Evolutionary conservation across 2,329 filamentous ascomycete species (phyloP).

Genomic region (Arthrobotrys iridis): DNA sequence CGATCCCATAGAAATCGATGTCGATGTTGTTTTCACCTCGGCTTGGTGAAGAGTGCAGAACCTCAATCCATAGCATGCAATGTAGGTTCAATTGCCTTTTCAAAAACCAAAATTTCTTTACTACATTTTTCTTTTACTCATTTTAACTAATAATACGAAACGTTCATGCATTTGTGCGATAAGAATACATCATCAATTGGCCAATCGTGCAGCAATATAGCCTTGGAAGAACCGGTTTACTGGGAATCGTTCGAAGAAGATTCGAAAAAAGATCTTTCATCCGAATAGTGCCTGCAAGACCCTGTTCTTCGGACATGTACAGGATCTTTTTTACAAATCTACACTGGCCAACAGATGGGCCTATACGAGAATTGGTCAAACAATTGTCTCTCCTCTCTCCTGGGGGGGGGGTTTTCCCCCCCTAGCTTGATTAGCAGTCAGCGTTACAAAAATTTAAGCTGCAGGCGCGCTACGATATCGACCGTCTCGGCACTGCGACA

Average conservation of each 20-base stretch:
- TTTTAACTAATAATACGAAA: conserved; percentile 48
- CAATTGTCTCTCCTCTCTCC: too few species aligned
- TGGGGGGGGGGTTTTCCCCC: too few species aligned
- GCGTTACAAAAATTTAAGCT: conserved; percentile 27
- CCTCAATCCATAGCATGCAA: not conserved
- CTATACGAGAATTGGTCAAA: conserved; percentile 13
- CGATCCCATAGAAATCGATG: too few species aligned
- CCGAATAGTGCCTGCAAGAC: conserved; percentile 37
- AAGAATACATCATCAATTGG: conserved; percentile 42
- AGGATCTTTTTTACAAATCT: not conserved
- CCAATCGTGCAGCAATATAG: conserved; percentile 22
- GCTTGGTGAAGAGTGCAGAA: not conserved
- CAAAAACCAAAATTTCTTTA: not conserved
- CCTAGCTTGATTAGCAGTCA: conserved; percentile 5
- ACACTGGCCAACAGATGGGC: conserved; percentile 23
- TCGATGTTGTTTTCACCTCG: not conserved
- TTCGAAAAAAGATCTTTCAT: conserved; percentile 29
- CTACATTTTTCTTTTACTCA: conserved; percentile 45
- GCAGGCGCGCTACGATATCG: conserved; percentile 45
- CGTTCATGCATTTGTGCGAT: conserved; percentile 35
- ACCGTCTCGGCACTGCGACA: conserved; percentile 4
- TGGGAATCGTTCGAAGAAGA: conserved; percentile 26
- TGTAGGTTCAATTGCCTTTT: not conserved
- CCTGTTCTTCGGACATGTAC: not conserved
- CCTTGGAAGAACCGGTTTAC: conserved; percentile 20